Percentiles rank a stretch among this genome's conserved stretches.
phyloP scores from a whole-genome alignment of 2,329 filamentous ascomycete genomes.

The Microascus cirrosus region DNA sequence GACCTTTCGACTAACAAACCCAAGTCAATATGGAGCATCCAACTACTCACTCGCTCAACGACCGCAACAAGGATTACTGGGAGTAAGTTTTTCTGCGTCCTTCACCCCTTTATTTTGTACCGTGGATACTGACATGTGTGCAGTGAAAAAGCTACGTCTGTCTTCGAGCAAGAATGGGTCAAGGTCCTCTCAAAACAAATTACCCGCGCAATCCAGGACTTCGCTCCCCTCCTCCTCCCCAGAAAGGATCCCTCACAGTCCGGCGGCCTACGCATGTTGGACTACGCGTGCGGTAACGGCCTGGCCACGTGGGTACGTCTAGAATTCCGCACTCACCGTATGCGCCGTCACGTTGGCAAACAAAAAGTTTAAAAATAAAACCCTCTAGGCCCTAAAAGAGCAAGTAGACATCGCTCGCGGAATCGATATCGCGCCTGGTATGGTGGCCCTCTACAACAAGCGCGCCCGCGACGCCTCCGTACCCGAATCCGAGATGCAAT shows the following conservation, averaged over 20 bases:
- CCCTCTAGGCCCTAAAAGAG: conserved; percentile 16
- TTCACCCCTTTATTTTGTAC: not conserved
- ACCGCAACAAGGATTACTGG: conserved; percentile 9
- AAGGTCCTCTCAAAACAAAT: conserved; percentile 7
- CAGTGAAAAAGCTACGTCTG: not conserved
- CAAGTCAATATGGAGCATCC: not conserved
- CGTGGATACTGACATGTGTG: not conserved
- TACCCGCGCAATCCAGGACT: conserved; percentile 6
- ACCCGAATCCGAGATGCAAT: conserved; percentile 14
- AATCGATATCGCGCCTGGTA: conserved; percentile 21
- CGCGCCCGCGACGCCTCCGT: conserved; percentile 14
- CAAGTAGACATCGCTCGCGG: conserved; percentile 18
- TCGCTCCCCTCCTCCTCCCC: conserved; percentile 6
- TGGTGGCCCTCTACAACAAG: conserved; percentile 19
- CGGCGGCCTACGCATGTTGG: conserved; percentile 12
- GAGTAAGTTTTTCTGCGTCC: conserved; percentile 3
- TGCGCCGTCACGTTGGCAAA: not conserved
- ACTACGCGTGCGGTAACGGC: conserved; percentile 20
- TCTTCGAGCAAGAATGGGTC: conserved; percentile 9
- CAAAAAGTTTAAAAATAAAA: too few relatives aligned
- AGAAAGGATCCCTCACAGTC: not conserved
- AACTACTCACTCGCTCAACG: conserved; percentile 5
- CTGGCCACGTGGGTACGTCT: conserved; percentile 15
- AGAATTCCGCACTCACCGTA: too few relatives aligned
- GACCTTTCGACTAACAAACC: not conserved